Evolutionary conservation across 1,284 basidiomycete species (phyloP).

Genomic region (Clitocybe nebularis): DNA sequence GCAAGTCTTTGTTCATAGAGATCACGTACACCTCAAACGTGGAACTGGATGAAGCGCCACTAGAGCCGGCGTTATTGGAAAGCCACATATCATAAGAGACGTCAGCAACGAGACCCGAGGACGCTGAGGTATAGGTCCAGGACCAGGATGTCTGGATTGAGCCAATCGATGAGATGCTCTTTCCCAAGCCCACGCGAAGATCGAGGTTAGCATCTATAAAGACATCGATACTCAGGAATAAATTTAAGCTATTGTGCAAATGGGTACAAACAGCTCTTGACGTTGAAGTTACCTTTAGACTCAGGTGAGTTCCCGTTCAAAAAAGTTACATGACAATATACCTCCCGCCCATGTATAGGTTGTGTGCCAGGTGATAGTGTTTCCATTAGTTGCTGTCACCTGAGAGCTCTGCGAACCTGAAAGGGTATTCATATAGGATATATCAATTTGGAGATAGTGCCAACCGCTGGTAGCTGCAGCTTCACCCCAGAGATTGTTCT

Average conservation of each 20-base stretch:
- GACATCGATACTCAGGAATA: background rate
- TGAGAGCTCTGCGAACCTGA: conserved; percentile 28
- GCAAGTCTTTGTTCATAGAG: background rate
- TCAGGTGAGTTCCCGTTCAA: background rate
- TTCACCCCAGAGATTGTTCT: conserved; percentile 30
- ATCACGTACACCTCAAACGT: conserved; percentile 29
- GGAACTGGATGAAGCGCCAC: conserved; percentile 25
- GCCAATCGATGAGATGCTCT: conserved; percentile 26
- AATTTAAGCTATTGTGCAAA: background rate
- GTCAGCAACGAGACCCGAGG: conserved; percentile 30
- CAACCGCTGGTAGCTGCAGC: conserved; percentile 23
- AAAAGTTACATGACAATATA: conserved; percentile 6
- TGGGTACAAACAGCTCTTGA: conserved; percentile 27
- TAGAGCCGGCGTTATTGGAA: conserved; percentile 21
- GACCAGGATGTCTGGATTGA: conserved; percentile 30
- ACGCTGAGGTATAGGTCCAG: conserved; percentile 30
- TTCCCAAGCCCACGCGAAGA: conserved; percentile 24
- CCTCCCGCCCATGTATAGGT: conserved; percentile 29
- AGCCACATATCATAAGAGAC: conserved; percentile 36
- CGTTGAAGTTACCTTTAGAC: conserved; percentile 21
- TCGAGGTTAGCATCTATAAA: conserved; percentile 28
- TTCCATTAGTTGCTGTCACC: conserved; percentile 23
- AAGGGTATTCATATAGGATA: background rate
- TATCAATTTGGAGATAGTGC: background rate
- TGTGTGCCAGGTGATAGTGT: conserved; percentile 27